These are phyloP conservation scores for Biscogniauxia mediterranea DNA, from an alignment of 2,329 filamentous ascomycete genomes.

Conservation along the genomic window DNA sequence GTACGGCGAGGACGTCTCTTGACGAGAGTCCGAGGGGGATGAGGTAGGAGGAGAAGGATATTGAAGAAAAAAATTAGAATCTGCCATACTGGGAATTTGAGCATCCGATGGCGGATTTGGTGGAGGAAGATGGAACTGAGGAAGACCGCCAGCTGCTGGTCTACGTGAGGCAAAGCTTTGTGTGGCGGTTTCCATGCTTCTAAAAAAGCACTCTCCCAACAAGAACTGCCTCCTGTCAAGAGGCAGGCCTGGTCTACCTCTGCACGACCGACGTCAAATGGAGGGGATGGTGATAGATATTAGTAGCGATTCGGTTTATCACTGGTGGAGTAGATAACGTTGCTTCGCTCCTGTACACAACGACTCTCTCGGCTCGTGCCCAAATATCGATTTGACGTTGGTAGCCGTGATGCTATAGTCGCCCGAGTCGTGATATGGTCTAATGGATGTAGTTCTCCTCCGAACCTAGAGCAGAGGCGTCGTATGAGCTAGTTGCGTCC, in stretches of 20 bases:
- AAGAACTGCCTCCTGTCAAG: not conserved
- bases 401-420: not conserved
- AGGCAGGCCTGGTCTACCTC: not conserved
- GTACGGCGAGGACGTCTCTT: slow-evolving; percentile 6
- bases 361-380: not conserved
- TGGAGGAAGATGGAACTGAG: slow-evolving; percentile 38
- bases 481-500: not conserved
- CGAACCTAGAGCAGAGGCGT: not conserved
- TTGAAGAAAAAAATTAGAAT: slow-evolving; percentile 13
- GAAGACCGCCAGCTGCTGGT: slow-evolving; percentile 66
- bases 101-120: slow-evolving; percentile 34
- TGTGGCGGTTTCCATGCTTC: slow-evolving; percentile 30
- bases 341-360: not conserved
- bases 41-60: slow-evolving; percentile 12
- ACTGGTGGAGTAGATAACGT: not conserved
- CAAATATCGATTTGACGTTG: not conserved
- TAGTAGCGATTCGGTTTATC: not conserved
- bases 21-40: slow-evolving; percentile 6
- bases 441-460: not conserved
- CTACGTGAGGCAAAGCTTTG: slow-evolving; percentile 67
- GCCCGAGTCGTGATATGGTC: not conserved
- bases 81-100: slow-evolving; percentile 36
- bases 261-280: not conserved
- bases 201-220: slow-evolving; percentile 11
- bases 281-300: not conserved